Base-by-base conservation (phyloP, 2,329 filamentous ascomycete species). In the Coniella lustricola region DNA sequence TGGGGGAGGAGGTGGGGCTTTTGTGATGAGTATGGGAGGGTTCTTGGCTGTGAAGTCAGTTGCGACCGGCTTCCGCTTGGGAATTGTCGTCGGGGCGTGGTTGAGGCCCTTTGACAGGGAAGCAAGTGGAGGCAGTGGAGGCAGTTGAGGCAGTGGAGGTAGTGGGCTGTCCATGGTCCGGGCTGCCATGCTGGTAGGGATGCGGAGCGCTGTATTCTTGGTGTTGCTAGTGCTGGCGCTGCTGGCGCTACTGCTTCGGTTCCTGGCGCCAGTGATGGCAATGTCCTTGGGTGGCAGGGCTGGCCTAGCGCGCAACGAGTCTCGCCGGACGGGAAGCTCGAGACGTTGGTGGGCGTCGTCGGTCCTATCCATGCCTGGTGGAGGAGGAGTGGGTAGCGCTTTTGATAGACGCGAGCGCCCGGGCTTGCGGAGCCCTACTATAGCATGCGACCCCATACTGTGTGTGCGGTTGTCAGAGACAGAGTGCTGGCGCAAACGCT, bases 361-460 rank as follows among this genome's bases (percentile, higher is more conserved):
- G 31, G 37, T 18, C 13, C 10, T 41, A 46, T 53, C 56, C 46
- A 54, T 55, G 42, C 57, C 52, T 48, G 57, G 54, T 25, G 68
- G 63, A 46, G 76, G 74, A 58, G 74, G 72, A 48, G 69, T 66
- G 31, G 76, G 77, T 54, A 81, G 65, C 31, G 75, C 76, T 64
- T 81, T 81, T 59, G 76, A 79, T 64, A 76, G 77, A 61, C 76
- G 75, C 56, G 76, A 79, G 47, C 68, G 65, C 57, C 73, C 73
- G 62, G 44, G 49, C 13, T 52, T 49, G 52, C 55, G 58, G 40
- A 59, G 56, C 49, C 53, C 51, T 51, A 55, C 46, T 40, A 61
- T 49, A 35, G 25, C 10, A 29, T 29, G 25, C 25, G 25, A 29
- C 46, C 54, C 57, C 59, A 61, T 59, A 53, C 53, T 58, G 25